These are phyloP conservation scores for Ophiostoma pallidulum DNA, from an alignment of 2,329 filamentous ascomycete species.

Conservation along the genomic window DNA sequence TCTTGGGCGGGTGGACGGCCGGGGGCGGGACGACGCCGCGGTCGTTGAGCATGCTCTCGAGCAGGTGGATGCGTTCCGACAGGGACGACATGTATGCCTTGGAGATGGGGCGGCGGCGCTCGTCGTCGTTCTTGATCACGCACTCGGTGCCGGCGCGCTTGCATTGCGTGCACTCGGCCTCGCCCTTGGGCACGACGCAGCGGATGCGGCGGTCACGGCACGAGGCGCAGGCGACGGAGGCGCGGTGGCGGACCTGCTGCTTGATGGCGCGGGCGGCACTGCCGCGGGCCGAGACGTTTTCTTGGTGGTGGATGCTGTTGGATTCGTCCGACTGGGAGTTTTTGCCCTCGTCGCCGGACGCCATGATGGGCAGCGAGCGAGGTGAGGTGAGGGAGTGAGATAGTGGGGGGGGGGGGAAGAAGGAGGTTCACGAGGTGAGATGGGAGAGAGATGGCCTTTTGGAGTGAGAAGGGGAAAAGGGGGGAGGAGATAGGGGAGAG, in stretches of 20 bases:
- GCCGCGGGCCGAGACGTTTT: constrained; percentile 26
- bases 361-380: constrained; percentile 4
- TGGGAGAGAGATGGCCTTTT: too few relatives aligned
- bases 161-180: constrained; percentile 43
- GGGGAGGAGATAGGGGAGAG: too few relatives aligned
- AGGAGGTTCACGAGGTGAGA: too few relatives aligned
- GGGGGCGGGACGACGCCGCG: constrained; percentile 40
- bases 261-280: constrained; percentile 13
- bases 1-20: constrained; percentile 44
- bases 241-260: constrained; percentile 34
- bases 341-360: constrained; percentile 8
- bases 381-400: background rate
- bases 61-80: constrained; percentile 41
- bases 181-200: constrained; percentile 45
- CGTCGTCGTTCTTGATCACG: constrained; percentile 49
- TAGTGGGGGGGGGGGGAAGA: too few relatives aligned
- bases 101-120: constrained; percentile 46
- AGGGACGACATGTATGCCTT: constrained; percentile 49
- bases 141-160: constrained; percentile 40
- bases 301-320: constrained; percentile 23
- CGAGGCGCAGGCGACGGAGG: constrained; percentile 46
- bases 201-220: constrained; percentile 38
- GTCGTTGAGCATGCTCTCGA: constrained; percentile 42
- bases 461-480: too few relatives aligned
- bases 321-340: constrained; percentile 15